Evolutionary conservation across 169 alveolate species (phyloP).

Genomic region (Babesia bovis): DNA sequence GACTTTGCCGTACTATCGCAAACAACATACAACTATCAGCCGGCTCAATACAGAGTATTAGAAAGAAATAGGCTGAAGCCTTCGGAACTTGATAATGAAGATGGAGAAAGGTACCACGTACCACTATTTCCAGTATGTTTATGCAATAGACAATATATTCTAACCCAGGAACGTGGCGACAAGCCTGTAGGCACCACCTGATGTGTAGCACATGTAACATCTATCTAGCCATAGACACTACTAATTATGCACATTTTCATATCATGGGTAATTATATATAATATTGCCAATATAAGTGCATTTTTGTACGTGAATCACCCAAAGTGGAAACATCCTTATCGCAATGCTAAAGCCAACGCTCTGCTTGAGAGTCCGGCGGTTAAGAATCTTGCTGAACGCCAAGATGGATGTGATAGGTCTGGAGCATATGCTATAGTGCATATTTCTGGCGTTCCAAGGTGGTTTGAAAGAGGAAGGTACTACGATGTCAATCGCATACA

Average conservation of each 20-base stretch:
- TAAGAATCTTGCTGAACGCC: conserved; percentile 66
- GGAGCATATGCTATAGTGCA: conserved; percentile 79
- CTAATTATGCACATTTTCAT: conserved; percentile 15
- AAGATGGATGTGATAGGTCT: conserved; percentile 79
- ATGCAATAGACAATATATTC: background rate
- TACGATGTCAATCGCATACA: conserved; percentile 81
- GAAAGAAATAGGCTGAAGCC: conserved; percentile 22
- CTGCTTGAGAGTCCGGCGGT: conserved; percentile 79
- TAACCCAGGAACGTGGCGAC: conserved; percentile 28
- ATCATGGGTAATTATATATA: background rate
- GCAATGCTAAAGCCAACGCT: conserved; percentile 17
- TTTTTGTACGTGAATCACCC: conserved; percentile 8
- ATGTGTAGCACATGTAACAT: background rate
- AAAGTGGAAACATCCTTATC: background rate
- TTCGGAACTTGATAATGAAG: conserved; percentile 26
- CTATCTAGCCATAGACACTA: background rate
- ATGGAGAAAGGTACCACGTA: conserved; percentile 15
- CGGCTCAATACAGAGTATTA: background rate
- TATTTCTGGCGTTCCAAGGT: conserved; percentile 77
- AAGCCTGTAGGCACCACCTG: background rate
- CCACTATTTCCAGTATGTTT: conserved; percentile 18
- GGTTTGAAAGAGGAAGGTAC: conserved; percentile 84
- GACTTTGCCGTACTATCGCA: conserved; percentile 21
- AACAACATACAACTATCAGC: background rate
- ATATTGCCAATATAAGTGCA: background rate